Conservation (phyloP, 2,329 filamentous ascomycete species). For the Aspergillus sp. region DNA sequence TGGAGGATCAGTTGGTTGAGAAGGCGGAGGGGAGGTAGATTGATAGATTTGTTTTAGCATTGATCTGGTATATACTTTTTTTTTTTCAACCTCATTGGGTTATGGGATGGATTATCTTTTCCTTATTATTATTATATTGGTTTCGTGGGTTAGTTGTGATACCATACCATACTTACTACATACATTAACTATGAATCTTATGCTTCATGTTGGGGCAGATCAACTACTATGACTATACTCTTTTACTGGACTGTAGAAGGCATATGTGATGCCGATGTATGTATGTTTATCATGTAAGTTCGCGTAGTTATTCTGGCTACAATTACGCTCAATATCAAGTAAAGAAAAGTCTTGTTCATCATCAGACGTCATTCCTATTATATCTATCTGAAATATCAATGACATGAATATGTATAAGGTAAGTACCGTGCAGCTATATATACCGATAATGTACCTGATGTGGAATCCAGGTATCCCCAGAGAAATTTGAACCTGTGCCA, state of each 20-base stretch:
- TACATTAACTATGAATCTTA: too few species aligned
- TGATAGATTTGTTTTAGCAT: neutral
- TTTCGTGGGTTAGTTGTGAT: too few species aligned
- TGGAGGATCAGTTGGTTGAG: conserved; percentile 58
- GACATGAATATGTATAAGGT: conserved; percentile 10
- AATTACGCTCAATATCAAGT: neutral
- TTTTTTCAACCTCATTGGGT: neutral
- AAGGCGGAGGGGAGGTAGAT: conserved; percentile 58
- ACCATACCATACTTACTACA: too few species aligned
- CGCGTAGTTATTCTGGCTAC: too few species aligned
- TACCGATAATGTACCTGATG: neutral
- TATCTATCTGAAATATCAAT: conserved; percentile 10
- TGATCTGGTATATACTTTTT: too few species aligned
- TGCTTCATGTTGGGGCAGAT: too few species aligned
- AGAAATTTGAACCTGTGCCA: neutral
- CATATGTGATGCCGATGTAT: neutral
- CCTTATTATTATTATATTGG: too few species aligned
- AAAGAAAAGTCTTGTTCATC: neutral
- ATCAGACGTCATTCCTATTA: conserved; percentile 10
- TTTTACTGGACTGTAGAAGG: too few species aligned
- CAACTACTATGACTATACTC: too few species aligned
- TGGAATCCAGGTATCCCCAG: neutral
- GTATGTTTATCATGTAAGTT: too few species aligned
- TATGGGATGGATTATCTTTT: too few species aligned
- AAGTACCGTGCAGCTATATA: neutral